Evolutionary conservation across 2,329 filamentous ascomycete genomes (phyloP), one percentile per base, ranked within the genome.

Genomic region (Thermothelomyces thermophilus): DNA sequence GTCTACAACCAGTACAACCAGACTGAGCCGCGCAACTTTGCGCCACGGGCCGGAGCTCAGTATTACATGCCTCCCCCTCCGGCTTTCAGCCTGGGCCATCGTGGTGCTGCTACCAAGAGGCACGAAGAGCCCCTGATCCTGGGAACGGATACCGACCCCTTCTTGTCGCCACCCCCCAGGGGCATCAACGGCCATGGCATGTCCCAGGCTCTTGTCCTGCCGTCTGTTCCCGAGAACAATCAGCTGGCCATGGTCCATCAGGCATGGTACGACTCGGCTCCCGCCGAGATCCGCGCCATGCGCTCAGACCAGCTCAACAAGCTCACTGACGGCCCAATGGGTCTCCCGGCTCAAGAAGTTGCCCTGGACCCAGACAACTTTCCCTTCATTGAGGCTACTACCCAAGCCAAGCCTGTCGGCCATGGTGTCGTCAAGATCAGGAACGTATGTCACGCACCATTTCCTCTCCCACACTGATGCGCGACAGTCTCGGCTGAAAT

Each of bases 391-490:
- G 72, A 74, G 51, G 63, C 65, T 6, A 66, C 64, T 3, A 60
- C 62, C 6, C 58, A 65, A 39, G 54, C 61, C 1, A 56, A 61
- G 8, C 59, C 64, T 0, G 55, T 60, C 10, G 65, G 64, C 33
- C 53, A 66, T 30, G 75, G 73, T 2, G 74, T 80, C 1, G 41
- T 79, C 17, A 71, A 72, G 52, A 65, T 80, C 28, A 68, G 62
- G 45, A 79, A 79, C 35, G 76, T 77, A 58, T 67, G 75, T 68
- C 13, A 1, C 2, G 19, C 16, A 1, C 9, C 16, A 33, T 3
- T 45, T 0, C 14, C 22, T 16, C 17, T 30, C 2, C 24, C 16
- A 5, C 24, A n/a, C 19, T 34, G 14, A 33, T n/a, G 11, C n/a
- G 8, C 33, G 10, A 41, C 7, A 14, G n/a, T 3, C 24, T 11